Percentiles rank a stretch among this genome's conserved stretches.
Evolutionary conservation across 345 rosid genomes (phyloP).

Genomic region (Lepidium aucheri): DNA sequence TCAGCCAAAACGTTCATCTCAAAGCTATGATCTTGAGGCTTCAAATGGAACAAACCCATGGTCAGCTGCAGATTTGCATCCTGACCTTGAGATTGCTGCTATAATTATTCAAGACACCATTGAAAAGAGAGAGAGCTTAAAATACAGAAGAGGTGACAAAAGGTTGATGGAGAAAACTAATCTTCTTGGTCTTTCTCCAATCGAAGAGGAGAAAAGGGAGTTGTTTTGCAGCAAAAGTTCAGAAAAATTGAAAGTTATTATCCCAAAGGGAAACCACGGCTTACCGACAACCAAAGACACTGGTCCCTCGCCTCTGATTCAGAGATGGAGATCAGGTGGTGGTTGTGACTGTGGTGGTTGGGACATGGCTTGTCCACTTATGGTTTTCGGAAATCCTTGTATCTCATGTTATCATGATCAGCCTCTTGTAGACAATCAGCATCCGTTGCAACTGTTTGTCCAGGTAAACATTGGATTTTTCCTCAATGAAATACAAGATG

Average conservation of each 20-base stretch:
- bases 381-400: slow-evolving; percentile 55
- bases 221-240: slow-evolving; percentile 11
- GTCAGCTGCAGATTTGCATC: slow-evolving; percentile 39
- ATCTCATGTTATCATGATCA: slow-evolving; percentile 41
- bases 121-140: slow-evolving; percentile 69
- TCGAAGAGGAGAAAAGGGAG: slow-evolving; percentile 33
- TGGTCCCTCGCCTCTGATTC: slow-evolving; percentile 69
- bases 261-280: slow-evolving; percentile 82
- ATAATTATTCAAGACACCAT: slow-evolving; percentile 56
- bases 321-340: slow-evolving; percentile 91
- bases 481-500: background rate
- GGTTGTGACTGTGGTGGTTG: slow-evolving; percentile 99
- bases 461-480: slow-evolving; percentile 42
- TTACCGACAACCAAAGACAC: slow-evolving; percentile 41
- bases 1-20: slow-evolving; percentile 18
- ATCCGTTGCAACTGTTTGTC: slow-evolving; percentile 57
- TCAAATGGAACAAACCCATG: slow-evolving; percentile 40
- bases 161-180: slow-evolving; percentile 27
- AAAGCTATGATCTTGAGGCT: slow-evolving; percentile 30
- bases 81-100: slow-evolving; percentile 75
- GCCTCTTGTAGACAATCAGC: slow-evolving; percentile 44
- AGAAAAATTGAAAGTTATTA: slow-evolving; percentile 46
- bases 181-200: slow-evolving; percentile 28
- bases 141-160: slow-evolving; percentile 36
- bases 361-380: slow-evolving; percentile 96